Evolutionary conservation across 139 green algal species (phyloP).

Genomic region (Desmodesmus armatus): DNA sequence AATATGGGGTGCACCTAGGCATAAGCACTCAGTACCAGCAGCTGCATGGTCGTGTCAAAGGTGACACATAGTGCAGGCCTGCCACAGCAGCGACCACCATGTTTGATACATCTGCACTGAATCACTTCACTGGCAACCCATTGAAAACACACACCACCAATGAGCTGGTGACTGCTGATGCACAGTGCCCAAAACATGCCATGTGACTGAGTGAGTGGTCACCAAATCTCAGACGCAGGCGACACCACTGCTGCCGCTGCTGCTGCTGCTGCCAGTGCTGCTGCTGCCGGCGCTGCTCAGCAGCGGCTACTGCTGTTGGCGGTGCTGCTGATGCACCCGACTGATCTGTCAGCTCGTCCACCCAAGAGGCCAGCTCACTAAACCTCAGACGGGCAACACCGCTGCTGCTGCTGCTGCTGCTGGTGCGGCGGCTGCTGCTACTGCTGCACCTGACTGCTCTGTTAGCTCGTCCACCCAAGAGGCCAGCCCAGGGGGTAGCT

Average conservation of each 20-base stretch:
- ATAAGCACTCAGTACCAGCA: no score
- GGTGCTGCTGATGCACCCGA: background rate
- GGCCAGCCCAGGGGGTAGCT: slow-evolving; percentile 15
- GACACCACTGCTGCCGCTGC: background rate
- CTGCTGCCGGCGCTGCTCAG: background rate
- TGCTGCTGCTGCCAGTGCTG: background rate
- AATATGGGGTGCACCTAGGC: no score
- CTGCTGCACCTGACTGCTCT: background rate
- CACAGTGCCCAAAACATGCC: background rate
- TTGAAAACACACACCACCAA: background rate
- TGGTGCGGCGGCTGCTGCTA: background rate
- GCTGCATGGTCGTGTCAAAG: no score
- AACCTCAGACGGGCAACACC: background rate
- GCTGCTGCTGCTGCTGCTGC: background rate
- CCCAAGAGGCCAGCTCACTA: background rate
- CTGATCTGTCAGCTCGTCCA: background rate
- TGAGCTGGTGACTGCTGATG: background rate
- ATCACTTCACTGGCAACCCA: background rate
- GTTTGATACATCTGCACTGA: no score
- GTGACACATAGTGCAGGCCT: no score
- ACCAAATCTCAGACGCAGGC: background rate
- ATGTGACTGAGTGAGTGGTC: background rate
- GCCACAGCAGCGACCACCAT: no score
- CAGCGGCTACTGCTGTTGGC: background rate
- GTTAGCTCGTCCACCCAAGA: slow-evolving; percentile 18